Evolutionary conservation across 108 stramenopile genomes (phyloP), one percentile per base, ranked within the genome.

Genomic region (Phaeodactylum tricornutum): DNA sequence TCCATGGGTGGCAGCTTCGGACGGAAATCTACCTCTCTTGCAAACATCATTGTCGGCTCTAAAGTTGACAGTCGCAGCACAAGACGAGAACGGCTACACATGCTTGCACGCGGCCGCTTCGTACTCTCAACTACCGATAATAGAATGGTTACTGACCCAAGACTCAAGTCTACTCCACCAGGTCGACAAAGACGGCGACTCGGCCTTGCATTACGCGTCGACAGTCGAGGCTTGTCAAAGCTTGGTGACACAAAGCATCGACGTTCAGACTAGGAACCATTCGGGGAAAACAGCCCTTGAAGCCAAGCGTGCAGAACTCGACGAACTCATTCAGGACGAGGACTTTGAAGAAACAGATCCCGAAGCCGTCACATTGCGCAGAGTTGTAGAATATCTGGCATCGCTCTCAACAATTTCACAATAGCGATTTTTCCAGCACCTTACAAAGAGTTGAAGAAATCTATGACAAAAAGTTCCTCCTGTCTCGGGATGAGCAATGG

Each of bases 181-280:
- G 11, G 42, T 29, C 21, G 81, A 82, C 47, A 51, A 47, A 16
- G 81, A 82, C 27, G 81, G 81, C 16, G 81, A 82, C 55, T 66
- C 84, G 21, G 74, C 84, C 11, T 57, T 86, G 53, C 84, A 86
- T 50, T 64, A 79, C 60, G 69, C 70, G 26, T 70, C 69, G 8
- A 45, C 38, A 3, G 53, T 62, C 1, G 59, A 56, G 20, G 57
- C 72, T 22, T 64, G 63, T 1, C 41, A 55, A 45, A 31, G 69
- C 8, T 50, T 86, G 40, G 17, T 86, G 7, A 53, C 65, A 32
- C 38, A 54, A 4, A 67, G 53, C 9, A 67, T 46, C 4, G 47
- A 77, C 34, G 15, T 29, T 4, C 31, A 32, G 1, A 43, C 47
- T 15, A 16, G 17, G 29, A 84, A 84, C 36, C 11, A 5, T 12